Evolutionary conservation across 2,329 filamentous ascomycete genomes (phyloP).

Genomic region (Monosporascus sp.): DNA sequence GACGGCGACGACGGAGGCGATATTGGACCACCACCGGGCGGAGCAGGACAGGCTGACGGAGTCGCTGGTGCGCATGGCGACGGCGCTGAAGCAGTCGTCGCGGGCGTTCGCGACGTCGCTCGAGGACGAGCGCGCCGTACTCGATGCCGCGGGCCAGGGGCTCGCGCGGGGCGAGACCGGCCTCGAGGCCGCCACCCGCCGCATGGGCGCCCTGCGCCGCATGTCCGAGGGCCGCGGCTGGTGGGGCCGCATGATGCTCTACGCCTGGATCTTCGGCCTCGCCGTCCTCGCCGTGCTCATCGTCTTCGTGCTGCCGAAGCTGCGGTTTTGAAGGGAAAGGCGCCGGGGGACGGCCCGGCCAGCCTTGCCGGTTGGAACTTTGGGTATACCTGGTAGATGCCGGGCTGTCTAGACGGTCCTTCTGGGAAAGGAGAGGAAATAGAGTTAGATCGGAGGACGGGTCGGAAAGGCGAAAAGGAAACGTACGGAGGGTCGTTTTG

Average conservation of each 20-base stretch:
- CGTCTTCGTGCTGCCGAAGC: slow-evolving; percentile 82
- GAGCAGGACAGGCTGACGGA: slow-evolving; percentile 81
- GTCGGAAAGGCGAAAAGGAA: not conserved
- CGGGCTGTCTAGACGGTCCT: too few species aligned
- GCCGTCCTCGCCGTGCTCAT: slow-evolving; percentile 74
- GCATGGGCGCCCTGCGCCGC: slow-evolving; percentile 70
- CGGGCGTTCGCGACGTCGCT: slow-evolving; percentile 66
- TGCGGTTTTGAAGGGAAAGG: slow-evolving; percentile 60
- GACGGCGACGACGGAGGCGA: slow-evolving; percentile 58
- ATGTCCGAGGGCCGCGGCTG: slow-evolving; percentile 88
- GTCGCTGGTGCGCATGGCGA: slow-evolving; percentile 76
- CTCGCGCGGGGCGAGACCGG: slow-evolving; percentile 71
- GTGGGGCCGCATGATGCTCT: slow-evolving; percentile 79
- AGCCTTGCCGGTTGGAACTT: too few species aligned
- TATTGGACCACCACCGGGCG: slow-evolving; percentile 68
- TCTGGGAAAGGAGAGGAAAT: not conserved
- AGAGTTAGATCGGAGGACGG: not conserved
- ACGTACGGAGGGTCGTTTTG: not conserved
- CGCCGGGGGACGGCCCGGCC: not conserved
- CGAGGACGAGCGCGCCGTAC: slow-evolving; percentile 65
- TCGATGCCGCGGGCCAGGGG: slow-evolving; percentile 66
- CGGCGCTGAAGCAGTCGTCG: slow-evolving; percentile 70
- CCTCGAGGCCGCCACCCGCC: slow-evolving; percentile 69
- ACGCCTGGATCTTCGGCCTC: slow-evolving; percentile 75
- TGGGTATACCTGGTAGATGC: too few species aligned